These are phyloP conservation scores for Annona cherimola DNA, from an alignment of 164 flowering plant genomes.

Conservation along the genomic window DNA sequence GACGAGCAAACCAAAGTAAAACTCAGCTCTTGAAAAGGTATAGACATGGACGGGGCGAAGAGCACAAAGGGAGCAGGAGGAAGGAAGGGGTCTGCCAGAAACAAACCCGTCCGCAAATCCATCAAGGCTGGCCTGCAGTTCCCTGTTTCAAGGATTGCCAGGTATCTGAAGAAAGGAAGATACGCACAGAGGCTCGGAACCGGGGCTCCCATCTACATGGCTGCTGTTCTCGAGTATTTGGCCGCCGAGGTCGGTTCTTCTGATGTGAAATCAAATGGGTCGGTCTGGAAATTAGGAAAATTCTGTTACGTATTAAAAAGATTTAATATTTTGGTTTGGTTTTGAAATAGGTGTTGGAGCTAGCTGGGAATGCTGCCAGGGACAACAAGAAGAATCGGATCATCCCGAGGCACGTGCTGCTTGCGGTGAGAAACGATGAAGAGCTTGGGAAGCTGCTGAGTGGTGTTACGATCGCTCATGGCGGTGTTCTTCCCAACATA, in stretches of 20 bases:
- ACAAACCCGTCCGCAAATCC: neutral
- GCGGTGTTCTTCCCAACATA: conserved; percentile 36
- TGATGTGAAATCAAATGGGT: neutral
- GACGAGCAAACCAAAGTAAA: neutral
- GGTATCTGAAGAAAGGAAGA: conserved; percentile 51
- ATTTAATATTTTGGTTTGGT: no score
- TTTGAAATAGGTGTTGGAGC: conserved; percentile 26
- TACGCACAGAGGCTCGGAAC: conserved; percentile 45
- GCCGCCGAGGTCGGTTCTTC: conserved; percentile 48
- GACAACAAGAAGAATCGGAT: conserved; percentile 40
- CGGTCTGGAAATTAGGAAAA: no score
- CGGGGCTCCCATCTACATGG: conserved; percentile 56
- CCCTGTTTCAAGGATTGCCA: conserved; percentile 9
- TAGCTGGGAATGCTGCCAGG: conserved; percentile 40
- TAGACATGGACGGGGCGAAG: conserved; percentile 3
- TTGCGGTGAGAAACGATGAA: conserved; percentile 36
- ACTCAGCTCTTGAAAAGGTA: neutral
- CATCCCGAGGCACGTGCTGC: conserved; percentile 30
- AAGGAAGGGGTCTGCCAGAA: conserved; percentile 1
- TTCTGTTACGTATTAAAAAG: no score
- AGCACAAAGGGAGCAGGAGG: conserved; percentile 1
- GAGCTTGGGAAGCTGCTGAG: conserved; percentile 28
- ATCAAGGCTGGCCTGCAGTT: conserved; percentile 8
- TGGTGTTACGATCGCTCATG: conserved; percentile 34
- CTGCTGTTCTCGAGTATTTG: conserved; percentile 55